Evolutionary conservation across 768 basidiomycete genomes (phyloP).

Genomic region (Tulasnella sp.): DNA sequence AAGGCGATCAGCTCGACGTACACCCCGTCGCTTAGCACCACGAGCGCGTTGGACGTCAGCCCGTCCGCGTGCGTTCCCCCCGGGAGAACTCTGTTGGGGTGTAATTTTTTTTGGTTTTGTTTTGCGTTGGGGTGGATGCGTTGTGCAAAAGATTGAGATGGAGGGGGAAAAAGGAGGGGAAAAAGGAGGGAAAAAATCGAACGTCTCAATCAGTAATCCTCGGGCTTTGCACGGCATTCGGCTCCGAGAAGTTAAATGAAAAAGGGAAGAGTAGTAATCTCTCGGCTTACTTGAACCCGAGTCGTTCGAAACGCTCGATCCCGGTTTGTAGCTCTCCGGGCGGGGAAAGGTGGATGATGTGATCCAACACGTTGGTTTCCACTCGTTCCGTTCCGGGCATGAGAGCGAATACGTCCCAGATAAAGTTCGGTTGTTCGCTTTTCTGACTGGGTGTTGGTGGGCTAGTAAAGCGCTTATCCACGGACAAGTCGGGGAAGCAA

Average conservation of each 20-base stretch:
- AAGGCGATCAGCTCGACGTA: slow-evolving; percentile 61
- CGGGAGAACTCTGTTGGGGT: slow-evolving; percentile 41
- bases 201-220: background rate
- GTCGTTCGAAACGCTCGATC: slow-evolving; percentile 39
- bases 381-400: background rate
- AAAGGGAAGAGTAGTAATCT: background rate
- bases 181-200: background rate
- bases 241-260: background rate
- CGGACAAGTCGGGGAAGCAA: no score
- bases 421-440: no score
- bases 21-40: slow-evolving; percentile 46
- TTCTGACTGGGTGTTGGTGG: no score
- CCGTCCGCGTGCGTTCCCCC: slow-evolving; percentile 59
- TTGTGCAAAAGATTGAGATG: background rate
- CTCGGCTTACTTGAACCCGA: slow-evolving; percentile 51
- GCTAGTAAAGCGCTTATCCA: no score
- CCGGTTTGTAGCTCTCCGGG: slow-evolving; percentile 43
- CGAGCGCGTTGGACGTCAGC: slow-evolving; percentile 50
- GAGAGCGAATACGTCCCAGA: no score
- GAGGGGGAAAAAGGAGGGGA: background rate
- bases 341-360: slow-evolving; percentile 61
- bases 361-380: slow-evolving; percentile 44
- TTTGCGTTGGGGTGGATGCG: no score
- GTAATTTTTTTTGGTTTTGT: background rate
- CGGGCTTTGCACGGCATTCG: background rate